phyloP scores from a whole-genome alignment of 768 basidiomycete species.

The Hirschioporus abietinus region DNA sequence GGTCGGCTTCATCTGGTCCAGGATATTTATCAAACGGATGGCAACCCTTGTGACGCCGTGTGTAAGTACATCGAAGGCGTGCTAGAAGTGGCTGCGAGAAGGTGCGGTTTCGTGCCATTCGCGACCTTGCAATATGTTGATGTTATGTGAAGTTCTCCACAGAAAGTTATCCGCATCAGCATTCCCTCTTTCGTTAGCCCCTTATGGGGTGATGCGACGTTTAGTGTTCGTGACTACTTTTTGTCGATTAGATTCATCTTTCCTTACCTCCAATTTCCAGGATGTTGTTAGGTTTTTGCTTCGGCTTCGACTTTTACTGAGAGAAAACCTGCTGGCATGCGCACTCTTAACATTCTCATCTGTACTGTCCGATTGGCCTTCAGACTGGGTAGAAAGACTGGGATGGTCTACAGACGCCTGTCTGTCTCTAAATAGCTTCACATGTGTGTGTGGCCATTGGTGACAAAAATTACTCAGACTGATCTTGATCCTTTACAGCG shows the following conservation, averaged over 20 bases:
- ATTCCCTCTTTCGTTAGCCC: constrained; percentile 58
- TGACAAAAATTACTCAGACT: constrained; percentile 4
- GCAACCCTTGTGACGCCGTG: constrained; percentile 15
- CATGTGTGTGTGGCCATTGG: constrained; percentile 46
- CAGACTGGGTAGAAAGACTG: constrained; percentile 73
- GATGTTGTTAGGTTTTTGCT: constrained; percentile 70
- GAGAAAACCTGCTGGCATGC: constrained; percentile 52
- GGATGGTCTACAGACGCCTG: constrained; percentile 76
- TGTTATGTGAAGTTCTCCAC: constrained; percentile 19
- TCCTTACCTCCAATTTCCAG: constrained; percentile 31
- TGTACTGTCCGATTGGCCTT: constrained; percentile 56
- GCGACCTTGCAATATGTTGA: not conserved
- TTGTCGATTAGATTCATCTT: not conserved
- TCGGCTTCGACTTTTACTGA: constrained; percentile 55
- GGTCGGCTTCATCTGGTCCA: constrained; percentile 33
- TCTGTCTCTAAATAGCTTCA: constrained; percentile 71
- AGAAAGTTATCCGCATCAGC: constrained; percentile 49
- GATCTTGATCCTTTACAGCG: constrained; percentile 34
- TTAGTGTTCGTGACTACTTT: not conserved
- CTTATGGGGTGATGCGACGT: constrained; percentile 57
- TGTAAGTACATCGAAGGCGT: constrained; percentile 26
- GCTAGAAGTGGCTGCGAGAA: not conserved
- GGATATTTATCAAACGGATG: constrained; percentile 13
- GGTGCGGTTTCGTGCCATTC: not conserved
- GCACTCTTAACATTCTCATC: constrained; percentile 66